Evolutionary conservation across 768 basidiomycete species (phyloP).

Genomic region (Gloeostereum incarnatum): DNA sequence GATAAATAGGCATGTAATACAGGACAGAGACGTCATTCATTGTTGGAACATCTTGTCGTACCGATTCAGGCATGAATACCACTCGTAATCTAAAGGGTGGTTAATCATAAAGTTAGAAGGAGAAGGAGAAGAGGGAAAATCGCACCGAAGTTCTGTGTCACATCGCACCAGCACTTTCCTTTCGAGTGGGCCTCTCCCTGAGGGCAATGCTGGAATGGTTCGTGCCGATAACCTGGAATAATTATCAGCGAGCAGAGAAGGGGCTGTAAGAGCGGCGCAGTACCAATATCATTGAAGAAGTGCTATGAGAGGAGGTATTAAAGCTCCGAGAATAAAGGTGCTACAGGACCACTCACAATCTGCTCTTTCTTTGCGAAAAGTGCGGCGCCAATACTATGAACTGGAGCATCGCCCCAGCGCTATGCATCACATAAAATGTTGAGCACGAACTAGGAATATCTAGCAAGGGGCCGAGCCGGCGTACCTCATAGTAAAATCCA

Average conservation of each 20-base stretch:
- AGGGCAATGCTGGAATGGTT: constrained; percentile 92
- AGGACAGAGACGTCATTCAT: too few relatives aligned
- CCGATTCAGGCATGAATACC: constrained; percentile 84
- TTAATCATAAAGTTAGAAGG: constrained; percentile 6
- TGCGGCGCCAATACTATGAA: constrained; percentile 86
- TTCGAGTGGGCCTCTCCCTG: constrained; percentile 62
- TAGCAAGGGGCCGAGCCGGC: neutral
- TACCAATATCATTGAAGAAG: constrained; percentile 89
- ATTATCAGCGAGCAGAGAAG: neutral
- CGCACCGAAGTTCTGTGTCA: constrained; percentile 65
- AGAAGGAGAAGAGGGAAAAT: constrained; percentile 1
- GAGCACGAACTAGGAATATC: neutral
- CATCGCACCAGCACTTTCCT: constrained; percentile 85
- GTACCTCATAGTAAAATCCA: constrained; percentile 85
- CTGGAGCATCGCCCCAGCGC: constrained; percentile 91
- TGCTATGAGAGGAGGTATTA: constrained; percentile 30
- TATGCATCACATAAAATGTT: constrained; percentile 15
- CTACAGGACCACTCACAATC: constrained; percentile 31
- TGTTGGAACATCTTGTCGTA: constrained; percentile 54
- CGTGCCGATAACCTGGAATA: constrained; percentile 60
- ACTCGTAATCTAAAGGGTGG: constrained; percentile 50
- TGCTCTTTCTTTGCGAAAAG: constrained; percentile 83
- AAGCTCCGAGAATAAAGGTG: neutral
- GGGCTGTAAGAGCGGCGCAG: neutral
- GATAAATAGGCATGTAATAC: too few relatives aligned